Evolutionary conservation across 352 stramenopile genomes (phyloP).

Genomic region (Globisporangium camurandrum): DNA sequence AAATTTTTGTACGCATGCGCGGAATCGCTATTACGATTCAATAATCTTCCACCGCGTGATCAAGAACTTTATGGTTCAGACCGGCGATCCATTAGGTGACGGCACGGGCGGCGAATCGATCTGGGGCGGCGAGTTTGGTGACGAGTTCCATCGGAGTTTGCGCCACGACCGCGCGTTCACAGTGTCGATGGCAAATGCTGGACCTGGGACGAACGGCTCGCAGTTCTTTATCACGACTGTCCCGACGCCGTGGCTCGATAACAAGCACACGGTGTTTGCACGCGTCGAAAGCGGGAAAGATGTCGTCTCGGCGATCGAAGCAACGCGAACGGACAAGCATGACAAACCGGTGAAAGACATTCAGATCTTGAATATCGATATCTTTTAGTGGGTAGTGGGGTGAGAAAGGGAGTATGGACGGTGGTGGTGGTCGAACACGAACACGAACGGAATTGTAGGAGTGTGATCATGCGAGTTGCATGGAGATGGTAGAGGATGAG

Average conservation of each 20-base stretch:
- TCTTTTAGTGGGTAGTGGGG: constrained; percentile 71
- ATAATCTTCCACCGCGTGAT: constrained; percentile 99
- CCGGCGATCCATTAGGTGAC: constrained; percentile 93
- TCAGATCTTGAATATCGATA: constrained; percentile 87
- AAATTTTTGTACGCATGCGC: constrained; percentile 97
- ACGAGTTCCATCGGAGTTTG: constrained; percentile 95
- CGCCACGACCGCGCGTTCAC: constrained; percentile 96
- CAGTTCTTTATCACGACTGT: constrained; percentile 99
- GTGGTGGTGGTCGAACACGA: no score
- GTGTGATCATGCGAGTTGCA: no score
- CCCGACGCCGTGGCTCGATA: constrained; percentile 96
- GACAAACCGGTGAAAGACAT: constrained; percentile 78
- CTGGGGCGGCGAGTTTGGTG: constrained; percentile 98
- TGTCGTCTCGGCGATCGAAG: constrained; percentile 95
- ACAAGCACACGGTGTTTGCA: constrained; percentile 94
- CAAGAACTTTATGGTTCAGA: constrained; percentile 99
- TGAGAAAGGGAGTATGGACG: no score
- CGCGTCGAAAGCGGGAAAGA: constrained; percentile 92
- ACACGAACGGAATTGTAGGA: no score
- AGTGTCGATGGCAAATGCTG: constrained; percentile 98
- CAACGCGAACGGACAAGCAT: constrained; percentile 81
- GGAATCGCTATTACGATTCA: constrained; percentile 98
- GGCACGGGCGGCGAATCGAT: constrained; percentile 98
- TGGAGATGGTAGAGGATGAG: no score
- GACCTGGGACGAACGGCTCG: constrained; percentile 72